phyloP scores from a whole-genome alignment of 441 rosid species.

The Breynia disticha region DNA sequence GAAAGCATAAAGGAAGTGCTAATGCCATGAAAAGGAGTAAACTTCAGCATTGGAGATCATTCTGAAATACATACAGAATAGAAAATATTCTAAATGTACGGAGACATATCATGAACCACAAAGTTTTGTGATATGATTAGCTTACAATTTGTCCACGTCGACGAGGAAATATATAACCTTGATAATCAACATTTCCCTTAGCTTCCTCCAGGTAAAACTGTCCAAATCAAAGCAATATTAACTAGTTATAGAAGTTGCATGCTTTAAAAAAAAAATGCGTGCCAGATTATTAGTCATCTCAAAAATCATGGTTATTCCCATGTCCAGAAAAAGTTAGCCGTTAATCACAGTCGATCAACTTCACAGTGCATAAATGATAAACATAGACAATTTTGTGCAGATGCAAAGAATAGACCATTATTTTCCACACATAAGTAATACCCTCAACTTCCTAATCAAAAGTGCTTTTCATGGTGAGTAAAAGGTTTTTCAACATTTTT shows the following conservation, averaged over 20 bases:
- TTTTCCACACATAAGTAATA: too few relatives aligned
- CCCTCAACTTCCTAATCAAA: too few relatives aligned
- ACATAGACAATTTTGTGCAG: not conserved
- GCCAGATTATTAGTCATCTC: not conserved
- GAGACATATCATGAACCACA: too few relatives aligned
- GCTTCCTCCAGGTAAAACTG: slow-evolving; percentile 91
- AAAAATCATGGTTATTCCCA: not conserved
- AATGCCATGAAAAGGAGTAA: too few relatives aligned
- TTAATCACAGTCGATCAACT: not conserved
- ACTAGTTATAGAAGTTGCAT: not conserved
- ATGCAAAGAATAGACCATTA: too few relatives aligned
- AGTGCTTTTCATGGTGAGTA: too few relatives aligned
- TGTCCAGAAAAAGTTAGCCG: not conserved
- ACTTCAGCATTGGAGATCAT: too few relatives aligned
- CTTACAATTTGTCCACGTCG: slow-evolving; percentile 65
- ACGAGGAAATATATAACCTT: slow-evolving; percentile 79
- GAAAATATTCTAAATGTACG: too few relatives aligned
- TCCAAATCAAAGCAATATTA: not conserved
- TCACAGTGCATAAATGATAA: not conserved
- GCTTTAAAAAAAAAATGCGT: not conserved
- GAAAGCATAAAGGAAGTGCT: too few relatives aligned
- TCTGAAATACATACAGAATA: too few relatives aligned
- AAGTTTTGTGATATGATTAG: not conserved
- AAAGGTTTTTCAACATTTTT: too few relatives aligned
- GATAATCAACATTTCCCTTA: slow-evolving; percentile 75